phyloP scores from a whole-genome alignment of 768 basidiomycete genomes.

The Coprinellus micaceus region DNA sequence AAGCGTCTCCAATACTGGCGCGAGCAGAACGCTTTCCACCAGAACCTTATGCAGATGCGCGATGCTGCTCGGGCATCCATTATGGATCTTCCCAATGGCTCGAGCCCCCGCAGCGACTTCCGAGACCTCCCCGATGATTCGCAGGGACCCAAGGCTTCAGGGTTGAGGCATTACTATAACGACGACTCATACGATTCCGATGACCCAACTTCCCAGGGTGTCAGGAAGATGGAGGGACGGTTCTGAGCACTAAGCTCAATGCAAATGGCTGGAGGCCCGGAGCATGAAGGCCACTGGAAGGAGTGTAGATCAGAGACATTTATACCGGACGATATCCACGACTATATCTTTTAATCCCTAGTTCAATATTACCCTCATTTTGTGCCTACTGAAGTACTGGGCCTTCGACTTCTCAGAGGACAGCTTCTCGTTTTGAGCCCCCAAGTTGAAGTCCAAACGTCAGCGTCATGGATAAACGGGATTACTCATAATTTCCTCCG shows the following conservation, averaged over 20 bases:
- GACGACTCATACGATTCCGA: constrained; percentile 48
- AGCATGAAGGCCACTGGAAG: neutral
- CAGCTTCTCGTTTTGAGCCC: too few relatives aligned
- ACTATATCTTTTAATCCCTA: neutral
- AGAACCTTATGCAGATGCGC: constrained; percentile 76
- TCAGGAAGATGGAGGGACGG: constrained; percentile 31
- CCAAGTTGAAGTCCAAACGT: too few relatives aligned
- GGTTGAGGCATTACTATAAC: constrained; percentile 50
- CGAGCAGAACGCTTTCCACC: constrained; percentile 79
- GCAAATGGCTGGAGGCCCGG: too few relatives aligned
- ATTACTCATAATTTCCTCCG: neutral
- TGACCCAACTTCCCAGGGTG: constrained; percentile 37
- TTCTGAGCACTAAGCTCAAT: constrained; percentile 24
- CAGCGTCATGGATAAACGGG: neutral
- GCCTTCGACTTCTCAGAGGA: too few relatives aligned
- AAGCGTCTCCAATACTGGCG: constrained; percentile 88
- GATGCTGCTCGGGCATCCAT: constrained; percentile 69
- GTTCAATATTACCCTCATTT: neutral
- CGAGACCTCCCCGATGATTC: constrained; percentile 52
- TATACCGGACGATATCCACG: neutral
- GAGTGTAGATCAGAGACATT: constrained; percentile 3
- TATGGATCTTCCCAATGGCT: constrained; percentile 47
- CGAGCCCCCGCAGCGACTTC: constrained; percentile 46
- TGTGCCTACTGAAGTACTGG: too few relatives aligned
- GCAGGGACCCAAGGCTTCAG: constrained; percentile 49